Evolutionary conservation across 768 basidiomycete genomes (phyloP).

Genomic region (Trametes elegans): DNA sequence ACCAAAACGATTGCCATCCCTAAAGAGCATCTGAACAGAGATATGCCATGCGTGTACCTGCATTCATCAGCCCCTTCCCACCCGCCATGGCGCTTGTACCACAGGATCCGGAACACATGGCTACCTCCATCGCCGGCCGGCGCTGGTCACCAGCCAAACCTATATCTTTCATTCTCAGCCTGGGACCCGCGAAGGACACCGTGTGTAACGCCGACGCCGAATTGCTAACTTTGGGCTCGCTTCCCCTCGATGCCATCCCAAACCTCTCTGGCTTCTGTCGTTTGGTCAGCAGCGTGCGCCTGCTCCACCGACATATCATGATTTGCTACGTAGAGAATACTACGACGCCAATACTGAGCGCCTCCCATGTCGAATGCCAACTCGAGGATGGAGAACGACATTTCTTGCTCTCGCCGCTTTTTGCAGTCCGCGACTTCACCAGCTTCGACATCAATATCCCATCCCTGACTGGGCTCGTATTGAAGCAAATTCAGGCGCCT

Average conservation of each 20-base stretch:
- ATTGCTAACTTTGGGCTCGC: not conserved
- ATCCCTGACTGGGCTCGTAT: not conserved
- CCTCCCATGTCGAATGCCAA: constrained; percentile 6
- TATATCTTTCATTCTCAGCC: constrained; percentile 2
- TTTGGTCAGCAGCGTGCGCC: not conserved
- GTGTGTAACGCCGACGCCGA: not conserved
- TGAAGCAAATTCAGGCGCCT: not conserved
- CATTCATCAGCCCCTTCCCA: not conserved
- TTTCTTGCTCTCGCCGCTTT: not conserved
- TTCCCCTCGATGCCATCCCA: constrained; percentile 4
- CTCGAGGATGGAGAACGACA: not conserved
- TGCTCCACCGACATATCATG: constrained; percentile 1
- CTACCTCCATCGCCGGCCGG: not conserved
- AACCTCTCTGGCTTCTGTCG: not conserved
- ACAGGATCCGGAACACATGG: not conserved
- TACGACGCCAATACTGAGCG: not conserved
- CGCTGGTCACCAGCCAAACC: not conserved
- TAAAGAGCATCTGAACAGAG: not conserved
- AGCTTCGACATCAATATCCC: constrained; percentile 7
- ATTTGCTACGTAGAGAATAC: not conserved
- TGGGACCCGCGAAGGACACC: not conserved
- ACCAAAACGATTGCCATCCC: not conserved
- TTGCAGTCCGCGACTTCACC: not conserved
- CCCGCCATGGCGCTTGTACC: not conserved
- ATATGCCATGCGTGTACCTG: not conserved